Evolutionary conservation across 768 basidiomycete species (phyloP).

Genomic region (Rhodosporidiobolus sp.): DNA sequence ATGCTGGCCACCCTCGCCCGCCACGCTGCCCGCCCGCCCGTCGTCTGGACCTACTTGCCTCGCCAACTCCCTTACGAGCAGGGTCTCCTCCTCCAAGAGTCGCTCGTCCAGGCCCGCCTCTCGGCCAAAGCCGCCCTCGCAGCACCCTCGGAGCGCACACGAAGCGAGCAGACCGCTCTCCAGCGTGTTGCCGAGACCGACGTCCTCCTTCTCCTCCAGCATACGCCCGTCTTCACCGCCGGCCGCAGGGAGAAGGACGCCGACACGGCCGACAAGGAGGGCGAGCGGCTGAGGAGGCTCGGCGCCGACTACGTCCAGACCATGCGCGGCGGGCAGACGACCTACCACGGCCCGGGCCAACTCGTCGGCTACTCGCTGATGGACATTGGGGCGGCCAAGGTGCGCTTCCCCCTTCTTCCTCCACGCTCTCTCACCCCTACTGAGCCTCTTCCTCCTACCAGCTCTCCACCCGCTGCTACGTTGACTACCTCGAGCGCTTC

Average conservation of each 20-base stretch:
- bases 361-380: conserved; percentile 91
- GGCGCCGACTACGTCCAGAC: conserved; percentile 86
- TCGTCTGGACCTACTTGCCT: conserved; percentile 36
- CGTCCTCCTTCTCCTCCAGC: conserved; percentile 75
- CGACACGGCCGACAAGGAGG: conserved; percentile 45
- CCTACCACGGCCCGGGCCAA: conserved; percentile 97
- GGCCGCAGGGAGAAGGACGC: conserved; percentile 76
- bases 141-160: background rate
- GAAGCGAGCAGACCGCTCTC: conserved; percentile 43
- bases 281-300: conserved; percentile 64
- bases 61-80: conserved; percentile 33
- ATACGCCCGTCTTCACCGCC: conserved; percentile 88
- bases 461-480: conserved; percentile 68
- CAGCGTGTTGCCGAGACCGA: conserved; percentile 52
- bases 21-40: conserved; percentile 2
- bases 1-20: too few relatives aligned
- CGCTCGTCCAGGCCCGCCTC: conserved; percentile 23
- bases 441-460: background rate
- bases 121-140: conserved; percentile 22
- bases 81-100: conserved; percentile 49
- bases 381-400: conserved; percentile 75
- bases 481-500: conserved; percentile 73
- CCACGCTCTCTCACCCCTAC: background rate
- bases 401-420: conserved; percentile 49
- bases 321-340: conserved; percentile 84